Evolutionary conservation across 805 yeast genomes (phyloP).

Genomic region (Teunomyces lycoperdinae): DNA sequence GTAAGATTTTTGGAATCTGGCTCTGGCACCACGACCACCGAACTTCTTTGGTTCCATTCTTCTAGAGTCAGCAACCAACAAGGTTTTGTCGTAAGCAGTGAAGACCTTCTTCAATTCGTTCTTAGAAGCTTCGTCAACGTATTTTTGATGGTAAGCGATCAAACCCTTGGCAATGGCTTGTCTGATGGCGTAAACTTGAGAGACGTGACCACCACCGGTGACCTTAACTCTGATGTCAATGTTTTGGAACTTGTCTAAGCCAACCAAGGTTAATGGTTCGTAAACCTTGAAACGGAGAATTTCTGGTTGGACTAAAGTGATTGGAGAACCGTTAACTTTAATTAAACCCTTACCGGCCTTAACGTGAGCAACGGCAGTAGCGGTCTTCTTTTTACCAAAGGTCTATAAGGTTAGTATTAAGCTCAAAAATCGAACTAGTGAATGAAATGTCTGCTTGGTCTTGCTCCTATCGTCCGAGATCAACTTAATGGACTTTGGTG

Average conservation of each 20-base stretch:
- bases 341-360: constrained; percentile 99
- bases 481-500: background rate
- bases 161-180: constrained; percentile 99
- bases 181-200: constrained; percentile 99
- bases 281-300: constrained; percentile 98
- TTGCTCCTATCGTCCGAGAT: background rate
- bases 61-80: constrained; percentile 99
- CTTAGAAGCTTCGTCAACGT: constrained; percentile 98
- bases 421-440: background rate
- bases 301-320: constrained; percentile 98
- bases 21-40: constrained; percentile 99
- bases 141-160: constrained; percentile 99
- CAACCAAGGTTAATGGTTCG: constrained; percentile 98
- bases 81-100: constrained; percentile 97
- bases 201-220: constrained; percentile 99
- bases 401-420: constrained; percentile 55
- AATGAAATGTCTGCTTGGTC: background rate
- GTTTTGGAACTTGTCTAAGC: constrained; percentile 97
- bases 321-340: constrained; percentile 99
- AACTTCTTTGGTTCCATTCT: constrained; percentile 99
- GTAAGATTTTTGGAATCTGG: constrained; percentile 99
- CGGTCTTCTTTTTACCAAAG: constrained; percentile 99
- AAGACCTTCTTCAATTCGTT: constrained; percentile 98
- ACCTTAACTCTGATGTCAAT: constrained; percentile 99
- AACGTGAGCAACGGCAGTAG: constrained; percentile 99